phyloP scores from a whole-genome alignment of 257 asterid genomes.

The Plantago major region DNA sequence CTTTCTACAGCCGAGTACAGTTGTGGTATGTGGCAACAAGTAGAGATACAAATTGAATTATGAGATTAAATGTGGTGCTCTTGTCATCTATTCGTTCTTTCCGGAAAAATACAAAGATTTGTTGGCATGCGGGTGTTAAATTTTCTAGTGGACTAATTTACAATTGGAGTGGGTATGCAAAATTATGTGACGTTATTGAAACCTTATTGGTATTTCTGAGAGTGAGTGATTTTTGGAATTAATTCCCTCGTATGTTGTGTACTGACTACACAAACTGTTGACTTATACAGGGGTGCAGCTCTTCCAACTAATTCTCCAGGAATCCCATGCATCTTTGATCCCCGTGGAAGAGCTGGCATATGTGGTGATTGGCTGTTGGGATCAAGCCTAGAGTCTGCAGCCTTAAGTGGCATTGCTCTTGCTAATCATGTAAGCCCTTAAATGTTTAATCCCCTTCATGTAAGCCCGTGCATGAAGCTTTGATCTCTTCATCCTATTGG shows the following conservation, averaged over 20 bases:
- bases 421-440: conserved; percentile 72
- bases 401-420: conserved; percentile 88
- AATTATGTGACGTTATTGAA: too few species aligned
- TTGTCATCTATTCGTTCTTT: background rate
- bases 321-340: conserved; percentile 87
- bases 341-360: conserved; percentile 92
- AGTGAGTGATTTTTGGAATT: too few species aligned
- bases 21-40: conserved; percentile 55
- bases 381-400: conserved; percentile 89
- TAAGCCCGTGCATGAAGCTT: too few species aligned
- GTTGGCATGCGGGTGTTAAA: background rate
- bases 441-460: background rate
- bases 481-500: too few species aligned
- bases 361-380: conserved; percentile 98
- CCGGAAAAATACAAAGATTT: background rate
- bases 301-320: conserved; percentile 87
- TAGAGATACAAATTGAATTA: background rate
- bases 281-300: conserved; percentile 87
- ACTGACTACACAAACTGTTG: conserved; percentile 10
- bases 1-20: conserved; percentile 74
- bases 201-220: too few species aligned
- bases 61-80: conserved; percentile 8
- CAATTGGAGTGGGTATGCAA: too few species aligned
- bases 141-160: too few species aligned
- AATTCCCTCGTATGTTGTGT: conserved; percentile 1